These are phyloP conservation scores for Rhodosporidiobolus sp. DNA, from an alignment of 768 basidiomycete genomes.

Conservation along the genomic window DNA sequence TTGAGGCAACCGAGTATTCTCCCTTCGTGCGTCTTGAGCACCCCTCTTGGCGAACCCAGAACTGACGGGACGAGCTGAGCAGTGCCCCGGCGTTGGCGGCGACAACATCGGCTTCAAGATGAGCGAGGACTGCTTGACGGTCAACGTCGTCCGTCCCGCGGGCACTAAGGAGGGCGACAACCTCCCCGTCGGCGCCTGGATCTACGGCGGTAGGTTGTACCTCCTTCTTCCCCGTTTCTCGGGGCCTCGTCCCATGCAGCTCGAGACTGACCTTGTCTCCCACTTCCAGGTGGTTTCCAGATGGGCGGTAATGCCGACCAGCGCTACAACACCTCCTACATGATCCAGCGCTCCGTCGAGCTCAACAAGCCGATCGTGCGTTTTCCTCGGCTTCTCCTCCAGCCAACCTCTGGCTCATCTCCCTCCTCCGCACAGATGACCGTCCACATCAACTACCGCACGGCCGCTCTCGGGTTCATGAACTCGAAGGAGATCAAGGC, in stretches of 20 bases:
- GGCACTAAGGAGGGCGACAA: constrained; percentile 1
- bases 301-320: constrained; percentile 25
- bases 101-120: constrained; percentile 15
- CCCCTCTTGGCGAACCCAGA: not conserved
- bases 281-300: constrained; percentile 10
- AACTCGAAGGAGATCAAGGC: constrained; percentile 4
- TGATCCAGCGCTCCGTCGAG: constrained; percentile 38
- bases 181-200: constrained; percentile 40
- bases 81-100: constrained; percentile 30
- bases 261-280: not conserved
- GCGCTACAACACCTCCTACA: constrained; percentile 36
- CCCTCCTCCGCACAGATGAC: not conserved
- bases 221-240: not conserved
- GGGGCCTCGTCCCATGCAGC: not conserved
- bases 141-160: constrained; percentile 39
- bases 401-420: not conserved
- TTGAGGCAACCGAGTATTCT: constrained; percentile 1
- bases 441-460: constrained; percentile 38
- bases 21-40: constrained; percentile 9
- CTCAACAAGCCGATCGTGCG: constrained; percentile 37
- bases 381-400: no score
- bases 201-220: constrained; percentile 43
- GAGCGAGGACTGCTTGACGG: constrained; percentile 32
- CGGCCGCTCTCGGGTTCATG: constrained; percentile 36
- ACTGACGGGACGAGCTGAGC: no score